A percentile compares a stretch with the other conserved stretches of the same genome.
Evolutionary conservation across 495 filamentous ascomycete species (phyloP).

Genomic region (Neurospora tetrasperma): DNA sequence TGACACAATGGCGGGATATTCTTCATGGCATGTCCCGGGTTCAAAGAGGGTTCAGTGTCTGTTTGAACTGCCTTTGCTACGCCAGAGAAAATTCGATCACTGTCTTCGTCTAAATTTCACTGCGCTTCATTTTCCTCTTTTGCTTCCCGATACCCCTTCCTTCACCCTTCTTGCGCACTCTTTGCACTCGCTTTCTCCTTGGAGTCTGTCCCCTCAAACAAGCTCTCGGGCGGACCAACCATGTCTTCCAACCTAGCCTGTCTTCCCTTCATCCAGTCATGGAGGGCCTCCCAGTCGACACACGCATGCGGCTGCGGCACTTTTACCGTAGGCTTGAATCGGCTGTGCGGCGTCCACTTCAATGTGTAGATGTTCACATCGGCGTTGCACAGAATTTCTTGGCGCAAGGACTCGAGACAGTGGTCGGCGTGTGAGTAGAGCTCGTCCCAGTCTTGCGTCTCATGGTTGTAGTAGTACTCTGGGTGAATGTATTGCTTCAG

Average conservation of each 20-base stretch:
- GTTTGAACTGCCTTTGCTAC: too few species aligned
- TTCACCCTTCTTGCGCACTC: neutral
- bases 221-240: conserved; percentile 6
- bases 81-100: neutral
- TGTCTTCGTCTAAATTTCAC: neutral
- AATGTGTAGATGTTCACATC: conserved; percentile 12
- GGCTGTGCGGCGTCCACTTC: conserved; percentile 10
- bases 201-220: neutral
- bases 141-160: neutral
- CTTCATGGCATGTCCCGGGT: neutral
- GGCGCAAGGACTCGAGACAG: conserved; percentile 13
- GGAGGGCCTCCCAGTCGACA: conserved; percentile 23
- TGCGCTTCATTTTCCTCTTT: neutral
- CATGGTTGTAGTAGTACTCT: conserved; percentile 10
- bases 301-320: conserved; percentile 19
- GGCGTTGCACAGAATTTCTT: conserved; percentile 8
- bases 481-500: conserved; percentile 18
- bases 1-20: neutral
- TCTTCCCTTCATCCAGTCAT: conserved; percentile 18
- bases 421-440: conserved; percentile 13
- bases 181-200: neutral
- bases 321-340: conserved; percentile 6
- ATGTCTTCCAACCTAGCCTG: conserved; percentile 15
- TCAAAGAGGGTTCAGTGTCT: too few species aligned
- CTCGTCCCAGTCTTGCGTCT: conserved; percentile 9